Base-by-base conservation (phyloP, 75 land plant species). In the Pinus albicaulis region DNA sequence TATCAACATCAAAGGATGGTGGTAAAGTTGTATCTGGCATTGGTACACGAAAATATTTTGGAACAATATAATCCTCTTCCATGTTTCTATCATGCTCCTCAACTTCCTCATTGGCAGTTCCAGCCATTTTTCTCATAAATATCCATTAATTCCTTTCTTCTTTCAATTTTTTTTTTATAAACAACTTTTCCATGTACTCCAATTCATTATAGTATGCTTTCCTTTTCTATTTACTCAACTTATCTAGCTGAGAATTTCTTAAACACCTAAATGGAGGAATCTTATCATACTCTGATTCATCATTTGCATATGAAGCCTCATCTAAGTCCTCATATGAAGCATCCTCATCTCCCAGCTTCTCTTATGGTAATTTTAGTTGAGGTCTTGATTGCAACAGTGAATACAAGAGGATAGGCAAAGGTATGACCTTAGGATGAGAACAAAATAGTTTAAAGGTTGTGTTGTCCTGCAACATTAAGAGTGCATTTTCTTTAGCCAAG, bases 21-120 rank as follows among this genome's bases (percentile, higher is more conserved):
- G 98, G 99, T 69, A 97, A 65, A 2, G 82, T 90, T 92, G 94
- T 92, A 59, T 97, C 98, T 56, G 98, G 98, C 80, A 97, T 77
- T 17, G 93, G 88, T 44, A 94, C 93, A 20, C 90, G 88, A 1
- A 89, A 92, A n/a, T 91, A 76, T 23, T 90, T 88, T 36, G 93
- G 91, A 57, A 80, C 87, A 41, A 41, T 6, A 41, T 41, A 5
- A 5, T 41, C 5, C 2, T 41, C 44, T 41, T 41, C 44, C 44
- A 41, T 41, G 44, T 41, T 41, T 4, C 44, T 5, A 41, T 41
- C 44, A 41, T 41, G 5, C 6, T 41, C 0, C 5, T 41, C 5
- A 41, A 4, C 44, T 41, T 82, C 87, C n/a, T 94, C 95, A 23
- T 74, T 80, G 4, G 55, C 80, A 71, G 23, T 25, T 38, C 83